A percentile compares a stretch with the other conserved stretches of the same genome.
Conservation (phyloP, 225 moss, liverwort and hornwort genomes). For the Asterella californica region DNA sequence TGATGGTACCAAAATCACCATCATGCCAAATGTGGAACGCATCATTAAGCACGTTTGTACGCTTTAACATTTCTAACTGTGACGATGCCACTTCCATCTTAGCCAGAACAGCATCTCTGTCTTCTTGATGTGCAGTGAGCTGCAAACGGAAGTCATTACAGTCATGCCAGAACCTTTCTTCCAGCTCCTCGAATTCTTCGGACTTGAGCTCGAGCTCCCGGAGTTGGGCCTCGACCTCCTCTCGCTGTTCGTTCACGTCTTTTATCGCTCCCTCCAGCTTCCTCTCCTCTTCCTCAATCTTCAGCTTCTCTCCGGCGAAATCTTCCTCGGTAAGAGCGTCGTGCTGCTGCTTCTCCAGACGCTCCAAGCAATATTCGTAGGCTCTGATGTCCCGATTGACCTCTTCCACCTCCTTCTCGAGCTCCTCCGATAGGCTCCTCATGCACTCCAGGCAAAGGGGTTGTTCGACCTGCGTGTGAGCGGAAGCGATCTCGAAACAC, state of each 20-base stretch:
- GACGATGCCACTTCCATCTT: constrained; percentile 93
- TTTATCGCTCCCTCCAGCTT: constrained; percentile 70
- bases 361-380: constrained; percentile 79
- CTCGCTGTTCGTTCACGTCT: constrained; percentile 73
- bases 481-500: constrained; percentile 89
- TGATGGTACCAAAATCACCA: constrained; percentile 98
- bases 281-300: constrained; percentile 92
- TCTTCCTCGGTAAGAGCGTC: constrained; percentile 92
- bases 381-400: constrained; percentile 89
- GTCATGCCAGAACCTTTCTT: constrained; percentile 98
- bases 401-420: constrained; percentile 96
- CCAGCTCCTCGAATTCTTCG: constrained; percentile 76
- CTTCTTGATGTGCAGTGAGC: constrained; percentile 92
- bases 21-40: constrained; percentile 99
- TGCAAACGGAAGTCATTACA: constrained; percentile 94
- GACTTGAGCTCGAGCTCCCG: constrained; percentile 76
- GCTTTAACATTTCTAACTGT: constrained; percentile 91
- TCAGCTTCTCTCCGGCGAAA: constrained; percentile 72
- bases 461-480: constrained; percentile 97
- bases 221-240: constrained; percentile 66
- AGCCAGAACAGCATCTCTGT: constrained; percentile 85
- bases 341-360: constrained; percentile 70
- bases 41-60: constrained; percentile 98
- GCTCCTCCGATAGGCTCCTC: constrained; percentile 78
- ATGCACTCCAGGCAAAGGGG: constrained; percentile 98